A percentile compares a stretch with the other conserved stretches of the same genome.
Evolutionary conservation across 1,284 basidiomycete genomes (phyloP).

Genomic region (Sporisorium reilianum): DNA sequence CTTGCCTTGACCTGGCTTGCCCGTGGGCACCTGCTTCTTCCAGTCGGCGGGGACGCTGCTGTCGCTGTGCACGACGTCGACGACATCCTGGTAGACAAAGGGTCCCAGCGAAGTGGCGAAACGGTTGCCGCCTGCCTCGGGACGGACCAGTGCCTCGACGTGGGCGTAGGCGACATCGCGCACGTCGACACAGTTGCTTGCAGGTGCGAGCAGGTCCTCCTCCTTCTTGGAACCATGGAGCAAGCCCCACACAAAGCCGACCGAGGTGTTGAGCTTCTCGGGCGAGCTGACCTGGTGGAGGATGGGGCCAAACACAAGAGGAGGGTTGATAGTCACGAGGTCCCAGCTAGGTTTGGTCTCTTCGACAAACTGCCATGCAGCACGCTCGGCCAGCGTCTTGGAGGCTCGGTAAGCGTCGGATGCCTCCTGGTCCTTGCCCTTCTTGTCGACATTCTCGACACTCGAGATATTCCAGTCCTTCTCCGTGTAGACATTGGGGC

Average conservation of each 20-base stretch:
- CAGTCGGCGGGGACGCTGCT: constrained; percentile 48
- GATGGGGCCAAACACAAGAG: constrained; percentile 69
- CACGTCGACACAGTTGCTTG: constrained; percentile 75
- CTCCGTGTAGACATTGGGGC: constrained; percentile 65
- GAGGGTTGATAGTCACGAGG: constrained; percentile 57
- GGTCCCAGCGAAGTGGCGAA: constrained; percentile 67
- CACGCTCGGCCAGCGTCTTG: constrained; percentile 79
- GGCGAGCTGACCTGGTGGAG: constrained; percentile 73
- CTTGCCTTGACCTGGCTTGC: constrained; percentile 45
- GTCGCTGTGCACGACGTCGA: constrained; percentile 55
- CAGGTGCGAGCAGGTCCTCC: constrained; percentile 50
- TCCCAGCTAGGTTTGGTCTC: constrained; percentile 49
- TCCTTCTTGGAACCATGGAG: constrained; percentile 70
- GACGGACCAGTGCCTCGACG: constrained; percentile 73
- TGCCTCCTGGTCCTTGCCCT: constrained; percentile 67
- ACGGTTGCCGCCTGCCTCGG: constrained; percentile 76
- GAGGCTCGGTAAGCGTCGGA: constrained; percentile 72
- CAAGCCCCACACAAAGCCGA: constrained; percentile 69
- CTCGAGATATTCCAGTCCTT: constrained; percentile 78
- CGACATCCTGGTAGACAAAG: constrained; percentile 52
- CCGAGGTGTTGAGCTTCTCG: constrained; percentile 74
- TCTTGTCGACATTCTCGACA: constrained; percentile 69
- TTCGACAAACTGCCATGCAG: constrained; percentile 69
- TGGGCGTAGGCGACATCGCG: constrained; percentile 77
- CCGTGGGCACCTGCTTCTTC: constrained; percentile 58